A percentile compares a stretch with the other conserved stretches of the same genome.
Conservation (phyloP, 1,284 basidiomycete species). For the Mycosarcoma mackinlayi region DNA sequence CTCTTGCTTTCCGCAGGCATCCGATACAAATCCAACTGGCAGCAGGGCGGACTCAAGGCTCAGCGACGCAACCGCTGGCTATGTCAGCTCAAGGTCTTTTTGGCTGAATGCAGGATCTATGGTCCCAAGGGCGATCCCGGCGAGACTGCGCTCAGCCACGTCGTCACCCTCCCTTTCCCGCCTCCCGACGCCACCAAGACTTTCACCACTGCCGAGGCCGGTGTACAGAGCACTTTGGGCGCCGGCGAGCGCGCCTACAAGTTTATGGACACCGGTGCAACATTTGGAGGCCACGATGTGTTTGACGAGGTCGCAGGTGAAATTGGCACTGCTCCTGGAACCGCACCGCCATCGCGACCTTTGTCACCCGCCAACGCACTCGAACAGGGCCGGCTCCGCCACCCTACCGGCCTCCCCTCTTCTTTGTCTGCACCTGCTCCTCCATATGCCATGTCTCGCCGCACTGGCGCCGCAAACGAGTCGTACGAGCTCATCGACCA, state of each 20-base stretch:
- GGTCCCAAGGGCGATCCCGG: conserved; percentile 75
- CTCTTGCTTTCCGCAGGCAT: conserved; percentile 84
- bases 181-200: conserved; percentile 24
- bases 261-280: conserved; percentile 45
- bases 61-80: conserved; percentile 90
- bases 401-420: conserved; percentile 24
- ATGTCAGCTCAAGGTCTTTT: conserved; percentile 81
- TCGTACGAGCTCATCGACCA: conserved; percentile 45
- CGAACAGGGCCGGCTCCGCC: conserved; percentile 40
- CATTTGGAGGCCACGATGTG: conserved; percentile 33
- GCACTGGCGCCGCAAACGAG: conserved; percentile 17
- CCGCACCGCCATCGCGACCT: conserved; percentile 39
- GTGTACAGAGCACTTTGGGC: conserved; percentile 37
- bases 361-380: conserved; percentile 46
- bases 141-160: conserved; percentile 20
- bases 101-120: conserved; percentile 79
- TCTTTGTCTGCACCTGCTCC: conserved; percentile 34
- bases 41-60: conserved; percentile 78
- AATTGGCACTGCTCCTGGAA: conserved; percentile 25
- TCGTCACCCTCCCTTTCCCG: conserved; percentile 42
- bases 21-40: conserved; percentile 87
- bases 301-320: conserved; percentile 38
- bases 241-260: conserved; percentile 38
- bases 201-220: conserved; percentile 26
- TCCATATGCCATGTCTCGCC: conserved; percentile 24